phyloP scores from a whole-genome alignment of 208 protist genomes.

The Porcisia deanei region DNA sequence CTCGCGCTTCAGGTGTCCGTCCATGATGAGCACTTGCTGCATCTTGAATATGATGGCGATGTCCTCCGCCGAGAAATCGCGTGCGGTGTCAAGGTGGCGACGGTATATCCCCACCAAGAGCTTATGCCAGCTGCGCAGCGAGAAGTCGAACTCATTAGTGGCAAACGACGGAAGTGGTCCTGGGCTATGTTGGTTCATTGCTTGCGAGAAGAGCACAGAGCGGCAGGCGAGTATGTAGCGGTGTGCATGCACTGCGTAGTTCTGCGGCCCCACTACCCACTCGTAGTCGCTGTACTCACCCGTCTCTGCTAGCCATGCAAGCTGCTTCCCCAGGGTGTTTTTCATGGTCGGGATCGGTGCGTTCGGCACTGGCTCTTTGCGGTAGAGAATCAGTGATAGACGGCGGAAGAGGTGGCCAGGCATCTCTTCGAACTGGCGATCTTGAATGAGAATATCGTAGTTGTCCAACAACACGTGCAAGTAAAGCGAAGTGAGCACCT shows the following conservation, averaged over 20 bases:
- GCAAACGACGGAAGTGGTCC: conserved; percentile 57
- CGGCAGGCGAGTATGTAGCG: conserved; percentile 87
- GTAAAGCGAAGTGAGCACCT: conserved; percentile 84
- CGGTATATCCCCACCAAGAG: conserved; percentile 72
- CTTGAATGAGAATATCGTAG: conserved; percentile 87
- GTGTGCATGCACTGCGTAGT: conserved; percentile 71
- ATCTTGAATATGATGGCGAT: conserved; percentile 88
- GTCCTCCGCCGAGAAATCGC: conserved; percentile 83
- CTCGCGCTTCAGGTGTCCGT: conserved; percentile 85
- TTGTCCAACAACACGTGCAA: conserved; percentile 78
- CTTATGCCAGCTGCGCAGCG: conserved; percentile 83
- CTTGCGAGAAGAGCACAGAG: conserved; percentile 76
- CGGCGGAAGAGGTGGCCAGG: conserved; percentile 88
- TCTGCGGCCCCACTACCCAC: conserved; percentile 73
- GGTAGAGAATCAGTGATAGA: conserved; percentile 81
- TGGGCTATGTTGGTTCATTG: conserved; percentile 49
- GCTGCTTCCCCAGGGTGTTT: conserved; percentile 78
- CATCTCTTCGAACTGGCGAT: conserved; percentile 89
- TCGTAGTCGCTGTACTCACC: conserved; percentile 89
- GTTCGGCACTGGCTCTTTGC: conserved; percentile 67
- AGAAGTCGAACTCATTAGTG: conserved; percentile 80
- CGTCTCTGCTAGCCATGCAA: conserved; percentile 77
- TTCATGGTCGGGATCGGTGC: conserved; percentile 64
- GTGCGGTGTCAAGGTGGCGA: conserved; percentile 63
- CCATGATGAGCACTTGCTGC: conserved; percentile 75